Percentiles rank a stretch among this genome's conserved stretches.
Conservation (phyloP, 495 filamentous ascomycete genomes). For the Polyplosphaeria fusca region DNA sequence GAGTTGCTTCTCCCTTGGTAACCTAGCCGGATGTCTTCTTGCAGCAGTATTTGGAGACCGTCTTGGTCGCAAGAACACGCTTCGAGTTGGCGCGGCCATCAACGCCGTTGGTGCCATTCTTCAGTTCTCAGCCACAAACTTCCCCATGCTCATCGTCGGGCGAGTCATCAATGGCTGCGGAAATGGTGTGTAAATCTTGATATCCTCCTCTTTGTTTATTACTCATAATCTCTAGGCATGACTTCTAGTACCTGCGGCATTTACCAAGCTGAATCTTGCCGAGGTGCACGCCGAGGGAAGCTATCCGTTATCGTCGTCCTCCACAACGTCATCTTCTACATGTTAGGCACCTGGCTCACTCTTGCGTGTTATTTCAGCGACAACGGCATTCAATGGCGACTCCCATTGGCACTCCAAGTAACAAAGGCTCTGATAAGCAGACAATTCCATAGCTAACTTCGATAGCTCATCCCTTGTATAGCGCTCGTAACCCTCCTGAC, state of each 20-base stretch:
- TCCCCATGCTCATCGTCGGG: conserved; percentile 49
- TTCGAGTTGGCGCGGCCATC: conserved; percentile 44
- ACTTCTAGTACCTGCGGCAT: conserved; percentile 21
- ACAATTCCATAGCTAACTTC: not conserved
- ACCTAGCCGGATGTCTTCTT: conserved; percentile 43
- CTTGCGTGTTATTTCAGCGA: conserved; percentile 12
- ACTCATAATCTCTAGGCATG: conserved; percentile 5
- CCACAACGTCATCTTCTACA: conserved; percentile 46
- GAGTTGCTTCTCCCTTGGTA: conserved; percentile 15
- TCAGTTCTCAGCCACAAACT: conserved; percentile 46
- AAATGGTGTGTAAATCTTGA: too few species aligned
- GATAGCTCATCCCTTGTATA: conserved; percentile 7
- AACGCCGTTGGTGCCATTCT: conserved; percentile 50
- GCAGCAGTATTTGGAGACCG: conserved; percentile 49
- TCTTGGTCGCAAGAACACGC: conserved; percentile 49
- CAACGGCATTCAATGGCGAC: conserved; percentile 14
- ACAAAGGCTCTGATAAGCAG: not conserved
- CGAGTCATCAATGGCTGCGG: conserved; percentile 46
- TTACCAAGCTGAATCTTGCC: conserved; percentile 16
- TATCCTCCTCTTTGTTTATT: not conserved
- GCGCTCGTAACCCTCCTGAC: conserved; percentile 5
- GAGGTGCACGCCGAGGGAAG: conserved; percentile 42
- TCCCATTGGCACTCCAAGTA: conserved; percentile 17
- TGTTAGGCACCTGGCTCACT: conserved; percentile 52
- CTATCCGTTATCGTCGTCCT: conserved; percentile 47